Evolutionary conservation across 75 land plant species (phyloP).

Genomic region (Pinus albicaulis): DNA sequence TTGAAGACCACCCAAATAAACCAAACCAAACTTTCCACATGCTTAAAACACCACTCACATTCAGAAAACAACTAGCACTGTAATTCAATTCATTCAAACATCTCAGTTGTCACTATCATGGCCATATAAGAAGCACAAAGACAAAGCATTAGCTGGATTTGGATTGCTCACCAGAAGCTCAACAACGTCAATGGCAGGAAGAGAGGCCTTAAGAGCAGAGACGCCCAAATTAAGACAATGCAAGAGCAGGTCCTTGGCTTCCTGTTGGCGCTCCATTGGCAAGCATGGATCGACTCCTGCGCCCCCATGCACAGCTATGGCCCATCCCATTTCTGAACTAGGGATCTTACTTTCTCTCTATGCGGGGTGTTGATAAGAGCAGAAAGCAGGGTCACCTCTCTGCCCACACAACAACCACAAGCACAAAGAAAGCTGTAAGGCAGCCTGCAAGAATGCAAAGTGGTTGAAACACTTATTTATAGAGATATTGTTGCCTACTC

Average conservation of each 20-base stretch:
- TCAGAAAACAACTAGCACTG: background rate
- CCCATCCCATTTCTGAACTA: slow-evolving; percentile 51
- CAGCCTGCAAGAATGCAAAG: too few species aligned
- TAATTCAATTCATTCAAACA: background rate
- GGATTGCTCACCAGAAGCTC: slow-evolving; percentile 78
- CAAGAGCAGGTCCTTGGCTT: slow-evolving; percentile 58
- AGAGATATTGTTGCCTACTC: too few species aligned
- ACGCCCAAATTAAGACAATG: slow-evolving; percentile 75
- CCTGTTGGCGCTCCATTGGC: slow-evolving; percentile 46
- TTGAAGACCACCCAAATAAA: background rate
- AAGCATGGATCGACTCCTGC: slow-evolving; percentile 80
- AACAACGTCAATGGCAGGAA: slow-evolving; percentile 80
- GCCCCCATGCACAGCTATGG: slow-evolving; percentile 89
- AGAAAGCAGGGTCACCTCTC: too few species aligned
- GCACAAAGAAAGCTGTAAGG: too few species aligned
- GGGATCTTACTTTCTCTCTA: too few species aligned
- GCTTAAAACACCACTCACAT: background rate
- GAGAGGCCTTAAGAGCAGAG: slow-evolving; percentile 54
- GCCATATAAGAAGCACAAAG: background rate
- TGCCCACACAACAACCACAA: too few species aligned
- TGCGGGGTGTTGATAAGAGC: too few species aligned
- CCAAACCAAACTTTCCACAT: background rate
- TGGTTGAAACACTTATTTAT: too few species aligned
- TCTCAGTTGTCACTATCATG: background rate
- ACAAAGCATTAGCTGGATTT: background rate